A percentile compares a stretch with the other conserved stretches of the same genome.
phyloP scores from a whole-genome alignment of 352 stramenopile genomes.

The Phytophthora pisi region DNA sequence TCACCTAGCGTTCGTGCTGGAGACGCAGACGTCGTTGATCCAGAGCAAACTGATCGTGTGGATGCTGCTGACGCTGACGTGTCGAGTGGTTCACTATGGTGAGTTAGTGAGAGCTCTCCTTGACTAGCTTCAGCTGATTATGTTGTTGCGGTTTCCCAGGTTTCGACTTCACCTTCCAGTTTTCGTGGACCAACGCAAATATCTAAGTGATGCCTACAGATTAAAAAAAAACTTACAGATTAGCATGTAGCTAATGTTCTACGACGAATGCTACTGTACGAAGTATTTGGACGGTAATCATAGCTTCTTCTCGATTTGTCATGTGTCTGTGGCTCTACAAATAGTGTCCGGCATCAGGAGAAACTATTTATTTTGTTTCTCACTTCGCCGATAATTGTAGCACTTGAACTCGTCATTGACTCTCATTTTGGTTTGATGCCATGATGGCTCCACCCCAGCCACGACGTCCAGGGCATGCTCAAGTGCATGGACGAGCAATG shows the following conservation, averaged over 20 bases:
- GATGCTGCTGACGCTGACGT: conserved; percentile 23
- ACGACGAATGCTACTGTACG: too few species aligned
- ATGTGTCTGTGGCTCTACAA: too few species aligned
- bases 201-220: not conserved
- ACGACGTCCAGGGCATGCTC: not conserved
- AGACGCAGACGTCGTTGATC: conserved; percentile 22
- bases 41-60: conserved; percentile 34
- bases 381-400: too few species aligned
- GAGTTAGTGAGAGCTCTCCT: not conserved
- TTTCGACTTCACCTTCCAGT: conserved; percentile 11
- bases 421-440: not conserved
- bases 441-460: not conserved
- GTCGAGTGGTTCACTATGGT: conserved; percentile 22
- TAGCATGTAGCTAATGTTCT: too few species aligned
- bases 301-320: too few species aligned
- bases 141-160: not conserved
- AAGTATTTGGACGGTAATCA: too few species aligned
- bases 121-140: too few species aligned
- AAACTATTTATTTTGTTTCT: too few species aligned
- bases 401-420: too few species aligned
- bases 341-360: too few species aligned
- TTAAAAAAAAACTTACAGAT: too few species aligned
- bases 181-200: not conserved
- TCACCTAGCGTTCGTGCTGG: conserved; percentile 26
- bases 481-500: not conserved